Base-by-base conservation (phyloP, 2,329 filamentous ascomycete genomes). In the Sporothrix pallida region DNA sequence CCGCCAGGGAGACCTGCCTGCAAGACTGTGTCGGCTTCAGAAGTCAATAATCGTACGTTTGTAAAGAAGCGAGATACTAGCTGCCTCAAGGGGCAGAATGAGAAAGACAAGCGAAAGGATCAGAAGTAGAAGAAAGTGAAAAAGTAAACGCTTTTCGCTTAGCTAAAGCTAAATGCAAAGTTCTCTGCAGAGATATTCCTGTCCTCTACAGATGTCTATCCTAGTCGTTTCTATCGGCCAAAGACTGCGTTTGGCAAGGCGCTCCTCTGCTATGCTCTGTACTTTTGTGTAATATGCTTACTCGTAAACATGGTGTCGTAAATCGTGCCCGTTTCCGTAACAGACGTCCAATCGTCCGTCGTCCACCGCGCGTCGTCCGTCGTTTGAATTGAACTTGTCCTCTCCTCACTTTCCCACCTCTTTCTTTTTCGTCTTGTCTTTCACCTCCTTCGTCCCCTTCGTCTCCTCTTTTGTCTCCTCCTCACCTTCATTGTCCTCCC, bases 321-420 rank as follows among this genome's bases (percentile, higher is more conserved):
- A 67, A 67, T 48, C 62, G 52, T 56, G 20, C 52, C 52, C 52
- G 23, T 56, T 56, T 56, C 52, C 52, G 9, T 12, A 26, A 56
- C 6, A 10, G 20, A 23, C 20, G 20, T 26, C 23, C 31, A 37
- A 37, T 37, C 31, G 20, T 56, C 52, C 20, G 52, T 17, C 20
- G 60, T 9, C 17, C 10, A 6, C 20, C 13, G 20, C 60, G 37
- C 17, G 31, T 42, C n/a, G 15, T 23, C 60, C 15, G 31, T 37
- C 31, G 31, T 37, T 37, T 5, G 31, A 5, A 7, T 37, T 7
- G 31, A 23, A 13, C 52, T 1, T 3, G 54, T 12, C 54, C 10
- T 37, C 31, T 37, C 62, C 62, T 67, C 42, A 67, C 62, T 67
- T 67, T 46, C 42, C 10, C 10, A n/a, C 67, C n/a, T 70, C 67